Evolutionary conservation across 1,284 basidiomycete genomes (phyloP).

Genomic region (Sutorius eximius): DNA sequence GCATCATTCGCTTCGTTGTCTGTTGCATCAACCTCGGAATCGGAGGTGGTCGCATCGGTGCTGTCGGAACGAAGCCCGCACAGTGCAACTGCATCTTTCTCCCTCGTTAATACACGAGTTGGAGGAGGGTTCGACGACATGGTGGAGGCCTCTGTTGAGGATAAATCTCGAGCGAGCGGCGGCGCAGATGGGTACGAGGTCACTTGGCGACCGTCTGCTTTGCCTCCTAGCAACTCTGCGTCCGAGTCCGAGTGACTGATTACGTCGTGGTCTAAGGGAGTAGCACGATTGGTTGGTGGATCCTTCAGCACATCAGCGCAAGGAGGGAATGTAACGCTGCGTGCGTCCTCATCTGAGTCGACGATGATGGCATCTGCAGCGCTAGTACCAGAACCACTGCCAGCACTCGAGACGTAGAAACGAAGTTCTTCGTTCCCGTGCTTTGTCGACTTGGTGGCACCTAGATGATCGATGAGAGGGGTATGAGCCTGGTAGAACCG

Average conservation of each 20-base stretch:
- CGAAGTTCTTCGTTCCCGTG: background rate
- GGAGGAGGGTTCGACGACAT: background rate
- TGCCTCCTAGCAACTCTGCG: constrained; percentile 7
- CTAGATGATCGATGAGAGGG: background rate
- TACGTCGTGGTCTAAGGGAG: constrained; percentile 1
- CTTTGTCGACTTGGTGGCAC: background rate
- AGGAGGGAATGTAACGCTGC: background rate
- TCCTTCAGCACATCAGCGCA: background rate
- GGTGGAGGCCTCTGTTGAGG: background rate
- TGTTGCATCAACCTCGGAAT: constrained; percentile 10
- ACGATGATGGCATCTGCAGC: constrained; percentile 22
- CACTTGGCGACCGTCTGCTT: background rate
- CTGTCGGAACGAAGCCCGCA: background rate
- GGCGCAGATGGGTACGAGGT: background rate
- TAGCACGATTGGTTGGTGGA: background rate
- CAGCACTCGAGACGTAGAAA: background rate
- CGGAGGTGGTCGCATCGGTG: constrained; percentile 4
- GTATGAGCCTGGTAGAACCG: background rate
- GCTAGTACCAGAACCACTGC: constrained; percentile 10
- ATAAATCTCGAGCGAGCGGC: constrained; percentile 2
- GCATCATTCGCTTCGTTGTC: background rate
- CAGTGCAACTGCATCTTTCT: background rate
- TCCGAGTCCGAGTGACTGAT: constrained; percentile 9
- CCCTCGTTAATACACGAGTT: background rate
- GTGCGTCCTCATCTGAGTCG: constrained; percentile 20